Percentiles rank a stretch among this genome's conserved stretches.
phyloP scores from a whole-genome alignment of 768 basidiomycete genomes.

The Sarcomyxa edulis region DNA sequence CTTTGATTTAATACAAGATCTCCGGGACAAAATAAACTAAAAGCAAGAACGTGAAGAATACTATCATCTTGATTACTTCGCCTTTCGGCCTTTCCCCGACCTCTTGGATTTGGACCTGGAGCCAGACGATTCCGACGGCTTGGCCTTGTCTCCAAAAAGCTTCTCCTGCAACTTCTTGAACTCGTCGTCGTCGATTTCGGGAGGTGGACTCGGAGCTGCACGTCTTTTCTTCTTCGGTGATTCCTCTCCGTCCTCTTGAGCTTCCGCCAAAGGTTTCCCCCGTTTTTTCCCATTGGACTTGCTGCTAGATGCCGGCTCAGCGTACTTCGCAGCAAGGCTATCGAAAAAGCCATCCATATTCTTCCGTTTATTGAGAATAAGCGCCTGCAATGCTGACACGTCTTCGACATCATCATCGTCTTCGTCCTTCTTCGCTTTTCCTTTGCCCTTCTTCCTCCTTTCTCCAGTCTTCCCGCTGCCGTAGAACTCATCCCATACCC shows the following conservation, averaged over 20 bases:
- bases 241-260: constrained; percentile 30
- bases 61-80: constrained; percentile 19
- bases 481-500: constrained; percentile 94
- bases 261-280: constrained; percentile 31
- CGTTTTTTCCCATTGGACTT: constrained; percentile 52
- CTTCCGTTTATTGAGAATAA: constrained; percentile 72
- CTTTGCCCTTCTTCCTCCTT: constrained; percentile 50
- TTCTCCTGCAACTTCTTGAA: constrained; percentile 57
- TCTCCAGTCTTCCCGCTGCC: constrained; percentile 66
- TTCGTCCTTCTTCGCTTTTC: constrained; percentile 29
- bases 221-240: constrained; percentile 46
- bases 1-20: not conserved
- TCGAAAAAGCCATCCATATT: constrained; percentile 73
- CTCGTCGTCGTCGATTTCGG: constrained; percentile 64
- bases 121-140: constrained; percentile 17
- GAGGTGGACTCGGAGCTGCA: constrained; percentile 26
- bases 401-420: constrained; percentile 51
- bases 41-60: constrained; percentile 1
- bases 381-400: constrained; percentile 65
- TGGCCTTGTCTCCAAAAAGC: constrained; percentile 42
- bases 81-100: constrained; percentile 28
- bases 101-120: constrained; percentile 21
- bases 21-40: constrained; percentile 3
- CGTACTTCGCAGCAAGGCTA: constrained; percentile 68
- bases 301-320: constrained; percentile 34